Conservation (phyloP, 2,329 filamentous ascomycete species). For the Sclerotinia borealis region DNA sequence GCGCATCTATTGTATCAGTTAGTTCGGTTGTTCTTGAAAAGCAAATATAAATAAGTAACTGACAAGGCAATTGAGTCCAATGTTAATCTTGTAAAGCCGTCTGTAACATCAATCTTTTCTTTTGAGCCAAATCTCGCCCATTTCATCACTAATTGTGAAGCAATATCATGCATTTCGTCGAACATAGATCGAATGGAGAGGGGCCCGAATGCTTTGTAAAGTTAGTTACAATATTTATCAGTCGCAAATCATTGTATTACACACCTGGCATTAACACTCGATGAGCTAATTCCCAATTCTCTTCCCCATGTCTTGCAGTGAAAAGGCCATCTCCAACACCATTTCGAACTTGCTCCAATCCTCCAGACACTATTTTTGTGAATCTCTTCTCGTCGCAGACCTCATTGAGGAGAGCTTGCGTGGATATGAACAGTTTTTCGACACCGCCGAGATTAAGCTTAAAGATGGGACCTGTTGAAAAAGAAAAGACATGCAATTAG, state of each 20-base stretch:
- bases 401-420: constrained; percentile 54
- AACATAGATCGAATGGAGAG: constrained; percentile 64
- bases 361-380: constrained; percentile 47
- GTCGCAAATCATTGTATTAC: background rate
- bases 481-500: background rate
- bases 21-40: background rate
- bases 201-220: constrained; percentile 53
- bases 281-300: constrained; percentile 63
- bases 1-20: constrained; percentile 41
- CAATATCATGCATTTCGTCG: constrained; percentile 62
- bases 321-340: constrained; percentile 61
- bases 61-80: constrained; percentile 57
- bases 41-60: background rate
- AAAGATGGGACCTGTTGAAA: constrained; percentile 43
- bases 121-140: constrained; percentile 58
- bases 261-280: constrained; percentile 51
- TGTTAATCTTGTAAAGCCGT: constrained; percentile 67
- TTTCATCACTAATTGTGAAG: constrained; percentile 59
- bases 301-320: constrained; percentile 47
- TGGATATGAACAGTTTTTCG: constrained; percentile 46
- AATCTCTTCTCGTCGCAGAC: constrained; percentile 60
- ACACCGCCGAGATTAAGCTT: constrained; percentile 45
- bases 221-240: background rate
- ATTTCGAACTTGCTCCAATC: constrained; percentile 50
- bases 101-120: constrained; percentile 51